Evolutionary conservation across 345 rosid genomes (phyloP).

Genomic region (Rubroshorea leprosula): DNA sequence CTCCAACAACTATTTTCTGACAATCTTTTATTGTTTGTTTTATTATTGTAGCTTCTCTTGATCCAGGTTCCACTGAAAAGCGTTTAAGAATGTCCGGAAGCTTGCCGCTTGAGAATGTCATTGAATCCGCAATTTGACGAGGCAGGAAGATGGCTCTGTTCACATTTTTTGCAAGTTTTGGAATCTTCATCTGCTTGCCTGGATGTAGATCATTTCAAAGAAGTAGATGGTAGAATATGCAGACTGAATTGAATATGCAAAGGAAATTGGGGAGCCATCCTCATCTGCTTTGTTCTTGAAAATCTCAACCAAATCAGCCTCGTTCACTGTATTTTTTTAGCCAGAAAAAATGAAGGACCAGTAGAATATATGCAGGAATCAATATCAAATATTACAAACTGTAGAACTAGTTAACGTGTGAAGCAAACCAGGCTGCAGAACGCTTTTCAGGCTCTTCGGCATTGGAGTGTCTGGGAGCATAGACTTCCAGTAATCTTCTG

Average conservation of each 20-base stretch:
- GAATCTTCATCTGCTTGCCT: conserved; percentile 46
- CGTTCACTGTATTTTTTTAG: too few species aligned
- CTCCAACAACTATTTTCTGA: conserved; percentile 37
- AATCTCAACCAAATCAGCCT: too few species aligned
- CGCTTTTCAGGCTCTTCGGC: conserved; percentile 43
- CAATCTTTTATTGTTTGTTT: conserved; percentile 52
- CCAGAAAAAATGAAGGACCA: too few species aligned
- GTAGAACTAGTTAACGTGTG: too few species aligned
- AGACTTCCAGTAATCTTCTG: conserved; percentile 44
- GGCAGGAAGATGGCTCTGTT: conserved; percentile 48
- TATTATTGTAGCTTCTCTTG: conserved; percentile 53
- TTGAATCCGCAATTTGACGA: conserved; percentile 40
- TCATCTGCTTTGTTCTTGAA: too few species aligned
- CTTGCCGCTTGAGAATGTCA: conserved; percentile 60
- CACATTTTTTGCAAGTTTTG: conserved; percentile 29
- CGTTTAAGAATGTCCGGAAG: conserved; percentile 36
- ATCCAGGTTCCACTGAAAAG: conserved; percentile 46
- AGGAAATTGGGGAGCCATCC: too few species aligned
- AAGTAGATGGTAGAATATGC: too few species aligned
- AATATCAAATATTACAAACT: too few species aligned
- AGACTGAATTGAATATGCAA: too few species aligned
- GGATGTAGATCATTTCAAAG: conserved; percentile 58
- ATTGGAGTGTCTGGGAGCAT: conserved; percentile 46
- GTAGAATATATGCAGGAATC: too few species aligned
- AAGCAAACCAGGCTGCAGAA: conserved; percentile 30